Conservation (phyloP, 1,284 basidiomycete species). For the Ceraceosorus guamensis region DNA sequence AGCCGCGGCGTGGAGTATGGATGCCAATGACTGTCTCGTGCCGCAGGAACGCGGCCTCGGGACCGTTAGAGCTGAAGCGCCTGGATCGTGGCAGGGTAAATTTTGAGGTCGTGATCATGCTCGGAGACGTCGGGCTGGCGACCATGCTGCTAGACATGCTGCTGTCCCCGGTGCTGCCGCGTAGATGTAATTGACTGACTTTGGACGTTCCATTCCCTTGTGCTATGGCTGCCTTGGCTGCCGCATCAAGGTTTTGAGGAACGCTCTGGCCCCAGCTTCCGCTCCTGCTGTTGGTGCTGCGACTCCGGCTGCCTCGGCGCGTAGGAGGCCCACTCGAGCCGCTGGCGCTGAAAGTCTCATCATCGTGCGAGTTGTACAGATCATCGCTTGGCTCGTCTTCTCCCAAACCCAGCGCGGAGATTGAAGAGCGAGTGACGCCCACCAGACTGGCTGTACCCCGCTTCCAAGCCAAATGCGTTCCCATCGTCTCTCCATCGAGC, state of each 20-base stretch:
- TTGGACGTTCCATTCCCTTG: neutral
- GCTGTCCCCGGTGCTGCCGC: neutral
- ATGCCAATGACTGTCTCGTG: constrained; percentile 42
- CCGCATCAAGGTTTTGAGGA: constrained; percentile 3
- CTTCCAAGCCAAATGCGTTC: constrained; percentile 13
- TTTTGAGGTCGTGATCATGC: neutral
- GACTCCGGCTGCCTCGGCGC: neutral
- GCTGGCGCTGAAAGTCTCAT: constrained; percentile 1
- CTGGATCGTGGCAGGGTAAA: constrained; percentile 9
- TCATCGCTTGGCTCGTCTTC: constrained; percentile 1
- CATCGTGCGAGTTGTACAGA: constrained; percentile 1
- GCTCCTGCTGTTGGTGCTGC: neutral
- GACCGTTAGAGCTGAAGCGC: constrained; percentile 30
- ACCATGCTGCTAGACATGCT: neutral
- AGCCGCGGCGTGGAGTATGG: constrained; percentile 30
- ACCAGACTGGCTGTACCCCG: constrained; percentile 10
- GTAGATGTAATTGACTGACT: neutral
- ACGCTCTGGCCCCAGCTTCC: neutral
- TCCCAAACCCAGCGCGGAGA: neutral
- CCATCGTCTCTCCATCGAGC: constrained; percentile 16
- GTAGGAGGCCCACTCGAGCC: neutral
- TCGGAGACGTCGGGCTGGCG: too few species aligned
- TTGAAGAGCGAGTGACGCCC: neutral
- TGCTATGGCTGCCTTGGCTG: neutral
- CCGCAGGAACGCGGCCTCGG: constrained; percentile 31